Base-by-base conservation (phyloP, 805 yeast species). In the Lipomyces yamanashiensis region DNA sequence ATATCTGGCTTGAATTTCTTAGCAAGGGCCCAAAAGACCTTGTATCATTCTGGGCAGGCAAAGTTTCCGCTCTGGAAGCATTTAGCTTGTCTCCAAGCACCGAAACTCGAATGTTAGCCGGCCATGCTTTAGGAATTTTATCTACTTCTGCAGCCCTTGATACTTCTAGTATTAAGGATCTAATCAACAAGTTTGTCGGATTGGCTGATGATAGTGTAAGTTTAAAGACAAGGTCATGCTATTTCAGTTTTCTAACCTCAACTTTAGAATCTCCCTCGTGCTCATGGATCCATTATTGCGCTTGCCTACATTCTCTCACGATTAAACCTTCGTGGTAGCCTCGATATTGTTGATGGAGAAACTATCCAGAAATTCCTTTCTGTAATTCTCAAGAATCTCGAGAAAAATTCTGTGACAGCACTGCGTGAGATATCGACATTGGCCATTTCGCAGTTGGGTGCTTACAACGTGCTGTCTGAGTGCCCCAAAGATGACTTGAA, bases 311-410 rank as follows among this genome's bases (percentile, higher is more conserved):
- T 86, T 2, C 54, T 80, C 1, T 81, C 90, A 0, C 78, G 88
- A 61, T 70, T 83, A 49, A 71, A 71, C 5, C 70, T 79, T 7
- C 72, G 84, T 23, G 68, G 71, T 2, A 70, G 81, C 21, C 58
- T 52, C 13, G 17, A 17, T 5, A 73, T 75, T 13, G 73, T 77
- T 43, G 79, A 78, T 44, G 72, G 70, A 52, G 75, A 75, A 64
- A 73, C 73, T 47, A 58, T 78, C 64, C 78, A 77, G 69, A 97
- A 92, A 78, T 92, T 92, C 75, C 96, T 61, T 28, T 33, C 58
- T 12, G 40, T 37, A 33, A 6, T 65, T 17, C 6, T 52, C 13
- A 52, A 40, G 41, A 41, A 47, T 28, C 45, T 62, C n/a, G 66
- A 59, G 5, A 43, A 45, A 15, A 45, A 47, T 7, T 12, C 37